Base-by-base conservation (phyloP, 2,329 filamentous ascomycete genomes). In the Trichoderma breve region DNA sequence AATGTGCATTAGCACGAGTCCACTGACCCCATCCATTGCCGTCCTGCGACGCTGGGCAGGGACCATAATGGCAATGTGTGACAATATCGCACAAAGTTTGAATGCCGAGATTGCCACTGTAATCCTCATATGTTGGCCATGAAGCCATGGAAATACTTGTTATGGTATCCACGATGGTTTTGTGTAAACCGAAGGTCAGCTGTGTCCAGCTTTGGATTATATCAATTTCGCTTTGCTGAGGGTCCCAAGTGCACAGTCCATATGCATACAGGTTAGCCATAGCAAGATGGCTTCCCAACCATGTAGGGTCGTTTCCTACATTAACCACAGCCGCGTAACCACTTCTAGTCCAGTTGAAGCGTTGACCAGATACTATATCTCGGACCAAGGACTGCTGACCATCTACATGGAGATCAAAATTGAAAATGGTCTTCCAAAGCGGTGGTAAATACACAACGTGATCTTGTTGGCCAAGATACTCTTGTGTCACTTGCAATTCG, bases 11-110 rank as follows among this genome's bases (percentile, higher is more conserved):
- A 24, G 57, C 57, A 21, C 57, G 57, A 60, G 57, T 60, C 57
- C 57, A 60, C 57, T 60, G 57, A n/a, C 57, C 57, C 57, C 57
- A 60, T 60, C 57, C 57, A 34, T 60, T 60, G n/a, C 57, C 57
- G 8, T 60, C 57, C 57, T 60, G 57, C 30, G 57, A 30, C 2
- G 57, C 57, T 6, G 57, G 57, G 30, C 28, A 60, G 57, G 57
- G 57, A 14, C 57, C 57, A 34, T 60, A 60, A 60, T 60, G 57
- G 0, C 57, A 60, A 60, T 60, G 57, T 11, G 57, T 43, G 39
- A 43, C 39, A 43, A 43, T 43, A 43, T 43, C 39, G 39, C 39
- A 43, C 39, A 43, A n/a, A 43, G 39, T 43, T 43, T 43, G 39
- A 43, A 43, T 43, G 7, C 39, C 39, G 1, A 43, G 39, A 43